phyloP scores from a whole-genome alignment of 148 eudicot genomes.

The Salicornia ramosissima region DNA sequence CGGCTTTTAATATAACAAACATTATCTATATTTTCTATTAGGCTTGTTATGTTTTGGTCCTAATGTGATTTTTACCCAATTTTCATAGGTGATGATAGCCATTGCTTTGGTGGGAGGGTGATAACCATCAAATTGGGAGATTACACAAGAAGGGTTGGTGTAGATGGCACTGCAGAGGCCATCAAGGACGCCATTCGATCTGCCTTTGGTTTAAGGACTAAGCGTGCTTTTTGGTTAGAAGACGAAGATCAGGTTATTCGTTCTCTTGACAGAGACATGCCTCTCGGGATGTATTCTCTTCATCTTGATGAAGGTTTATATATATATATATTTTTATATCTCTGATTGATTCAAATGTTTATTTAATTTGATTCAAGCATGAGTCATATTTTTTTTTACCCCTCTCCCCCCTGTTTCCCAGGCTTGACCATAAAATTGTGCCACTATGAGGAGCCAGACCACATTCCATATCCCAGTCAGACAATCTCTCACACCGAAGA shows the following conservation, averaged over 20 bases:
- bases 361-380: too few relatives aligned
- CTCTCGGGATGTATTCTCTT: conserved; percentile 61
- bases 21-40: not conserved
- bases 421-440: conserved; percentile 69
- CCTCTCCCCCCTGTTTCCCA: conserved; percentile 31
- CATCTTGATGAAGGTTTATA: conserved; percentile 80
- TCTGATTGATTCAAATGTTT: too few relatives aligned
- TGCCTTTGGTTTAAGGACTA: conserved; percentile 72
- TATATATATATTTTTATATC: too few relatives aligned
- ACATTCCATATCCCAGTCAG: conserved; percentile 42
- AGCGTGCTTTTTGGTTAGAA: conserved; percentile 87
- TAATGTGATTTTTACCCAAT: not conserved
- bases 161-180: conserved; percentile 72
- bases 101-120: conserved; percentile 62
- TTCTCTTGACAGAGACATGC: conserved; percentile 80
- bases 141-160: conserved; percentile 64
- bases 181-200: conserved; percentile 84
- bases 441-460: conserved; percentile 59
- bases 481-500: conserved; percentile 61
- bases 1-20: not conserved
- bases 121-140: conserved; percentile 70
- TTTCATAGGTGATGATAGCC: conserved; percentile 50
- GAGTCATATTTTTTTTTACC: too few relatives aligned
- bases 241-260: conserved; percentile 74
- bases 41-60: conserved; percentile 3